Evolutionary conservation across 345 rosid species (phyloP).

Genomic region (Salix viminalis): DNA sequence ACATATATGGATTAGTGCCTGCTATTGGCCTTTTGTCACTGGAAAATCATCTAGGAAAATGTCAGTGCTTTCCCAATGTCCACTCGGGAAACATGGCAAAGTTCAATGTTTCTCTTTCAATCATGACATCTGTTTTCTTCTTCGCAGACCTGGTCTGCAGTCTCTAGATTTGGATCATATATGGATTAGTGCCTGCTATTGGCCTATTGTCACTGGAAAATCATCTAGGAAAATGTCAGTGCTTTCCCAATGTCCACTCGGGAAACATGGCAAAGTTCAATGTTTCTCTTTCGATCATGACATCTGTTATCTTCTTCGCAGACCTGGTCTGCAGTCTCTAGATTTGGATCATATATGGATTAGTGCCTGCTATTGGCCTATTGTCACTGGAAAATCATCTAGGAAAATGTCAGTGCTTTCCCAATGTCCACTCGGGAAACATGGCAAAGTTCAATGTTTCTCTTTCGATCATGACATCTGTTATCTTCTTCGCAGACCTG

Average conservation of each 20-base stretch:
- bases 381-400: neutral
- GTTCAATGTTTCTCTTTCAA: neutral
- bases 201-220: neutral
- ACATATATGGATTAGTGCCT: neutral
- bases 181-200: no score
- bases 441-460: neutral
- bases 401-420: neutral
- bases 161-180: no score
- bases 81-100: neutral
- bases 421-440: neutral
- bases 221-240: neutral
- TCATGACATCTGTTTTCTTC: neutral
- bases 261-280: neutral
- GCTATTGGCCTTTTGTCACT: neutral
- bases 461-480: neutral
- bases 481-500: neutral
- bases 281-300: neutral
- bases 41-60: neutral
- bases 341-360: neutral
- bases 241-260: neutral
- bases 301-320: neutral
- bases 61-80: neutral
- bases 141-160: neutral
- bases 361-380: neutral
- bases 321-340: neutral